Evolutionary conservation across 495 filamentous ascomycete species (phyloP).

Genomic region (Neurospora discreta): DNA sequence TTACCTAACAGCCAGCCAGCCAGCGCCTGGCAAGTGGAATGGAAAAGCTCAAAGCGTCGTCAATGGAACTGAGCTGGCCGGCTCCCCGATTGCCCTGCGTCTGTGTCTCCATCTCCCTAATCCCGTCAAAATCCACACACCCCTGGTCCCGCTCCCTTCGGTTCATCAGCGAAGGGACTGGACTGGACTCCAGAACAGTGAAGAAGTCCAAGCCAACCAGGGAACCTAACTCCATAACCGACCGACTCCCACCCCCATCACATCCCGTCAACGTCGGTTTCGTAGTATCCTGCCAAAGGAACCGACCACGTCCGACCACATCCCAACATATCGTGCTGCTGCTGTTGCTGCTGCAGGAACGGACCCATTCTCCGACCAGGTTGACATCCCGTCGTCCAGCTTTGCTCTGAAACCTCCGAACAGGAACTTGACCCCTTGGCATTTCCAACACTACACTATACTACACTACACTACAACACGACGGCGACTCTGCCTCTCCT

Average conservation of each 20-base stretch:
- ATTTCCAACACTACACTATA: background rate
- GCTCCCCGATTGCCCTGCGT: background rate
- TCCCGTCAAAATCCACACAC: background rate
- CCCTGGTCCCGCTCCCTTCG: background rate
- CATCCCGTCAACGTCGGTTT: background rate
- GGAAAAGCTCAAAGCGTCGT: background rate
- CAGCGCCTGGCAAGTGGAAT: background rate
- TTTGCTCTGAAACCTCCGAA: background rate
- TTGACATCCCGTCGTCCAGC: background rate
- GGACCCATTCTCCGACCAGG: background rate
- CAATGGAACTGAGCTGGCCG: too few relatives aligned
- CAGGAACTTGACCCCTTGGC: background rate
- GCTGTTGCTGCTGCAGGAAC: background rate
- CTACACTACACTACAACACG: background rate
- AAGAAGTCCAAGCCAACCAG: background rate
- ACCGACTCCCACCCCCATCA: background rate
- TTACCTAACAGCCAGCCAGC: background rate
- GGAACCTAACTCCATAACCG: background rate
- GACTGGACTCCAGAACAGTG: background rate
- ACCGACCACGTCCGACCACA: background rate
- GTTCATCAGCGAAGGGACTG: background rate
- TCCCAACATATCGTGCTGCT: background rate
- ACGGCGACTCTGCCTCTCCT: background rate
- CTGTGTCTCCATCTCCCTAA: background rate
- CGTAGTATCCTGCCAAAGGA: background rate